phyloP scores from a whole-genome alignment of 192 early-diverging fungal genomes.

The Phlyctochytrium planicorne region DNA sequence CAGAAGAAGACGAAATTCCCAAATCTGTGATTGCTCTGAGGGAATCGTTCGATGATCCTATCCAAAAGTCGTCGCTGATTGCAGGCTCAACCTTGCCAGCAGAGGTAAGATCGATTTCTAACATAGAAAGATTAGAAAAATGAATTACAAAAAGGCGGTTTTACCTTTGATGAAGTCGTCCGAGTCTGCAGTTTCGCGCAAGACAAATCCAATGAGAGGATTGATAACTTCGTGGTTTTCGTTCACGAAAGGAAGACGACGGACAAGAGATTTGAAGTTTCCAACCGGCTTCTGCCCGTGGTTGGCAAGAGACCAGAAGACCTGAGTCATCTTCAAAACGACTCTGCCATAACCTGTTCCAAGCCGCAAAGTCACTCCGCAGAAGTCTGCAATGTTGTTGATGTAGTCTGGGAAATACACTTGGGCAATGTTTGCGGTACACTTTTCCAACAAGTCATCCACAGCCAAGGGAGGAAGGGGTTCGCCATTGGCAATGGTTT shows the following conservation, averaged over 20 bases:
- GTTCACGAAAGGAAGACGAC: slow-evolving; percentile 34
- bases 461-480: not conserved
- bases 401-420: slow-evolving; percentile 35
- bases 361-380: slow-evolving; percentile 20
- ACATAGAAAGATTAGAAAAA: too few relatives aligned
- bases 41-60: not conserved
- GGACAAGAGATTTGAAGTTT: slow-evolving; percentile 27
- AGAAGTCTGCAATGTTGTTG: slow-evolving; percentile 39
- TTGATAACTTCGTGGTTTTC: slow-evolving; percentile 18
- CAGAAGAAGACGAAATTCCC: not conserved
- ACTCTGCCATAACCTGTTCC: slow-evolving; percentile 16
- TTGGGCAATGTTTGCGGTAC: slow-evolving; percentile 32
- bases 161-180: slow-evolving; percentile 32
- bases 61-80: slow-evolving; percentile 2
- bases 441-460: slow-evolving; percentile 33
- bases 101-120: slow-evolving; percentile 27
- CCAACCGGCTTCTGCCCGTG: slow-evolving; percentile 21
- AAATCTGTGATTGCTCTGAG: not conserved
- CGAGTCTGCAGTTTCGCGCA: slow-evolving; percentile 25
- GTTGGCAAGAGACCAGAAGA: slow-evolving; percentile 38
- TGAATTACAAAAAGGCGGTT: not conserved
- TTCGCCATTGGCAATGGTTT: slow-evolving; percentile 10
- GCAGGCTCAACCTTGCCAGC: slow-evolving; percentile 16
- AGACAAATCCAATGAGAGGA: slow-evolving; percentile 22
- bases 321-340: slow-evolving; percentile 34